Conservation (phyloP, 1,284 basidiomycete species). For the Rhodotorula sp. region DNA sequence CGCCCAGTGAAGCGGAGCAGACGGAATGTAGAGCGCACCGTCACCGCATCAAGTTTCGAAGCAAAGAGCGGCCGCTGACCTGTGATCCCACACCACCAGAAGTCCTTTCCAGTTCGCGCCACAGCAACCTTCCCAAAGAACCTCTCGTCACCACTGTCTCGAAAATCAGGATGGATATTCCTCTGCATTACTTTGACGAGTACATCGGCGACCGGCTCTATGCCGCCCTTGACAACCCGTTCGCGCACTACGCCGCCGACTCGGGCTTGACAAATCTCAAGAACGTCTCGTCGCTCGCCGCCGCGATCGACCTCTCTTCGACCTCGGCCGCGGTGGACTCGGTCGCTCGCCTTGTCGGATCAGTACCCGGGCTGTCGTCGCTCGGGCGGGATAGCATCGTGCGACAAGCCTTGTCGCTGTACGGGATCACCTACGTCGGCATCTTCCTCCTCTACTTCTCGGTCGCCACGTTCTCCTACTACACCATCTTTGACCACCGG, state of each 20-base stretch:
- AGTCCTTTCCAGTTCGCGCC: too few species aligned
- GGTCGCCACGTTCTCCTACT: constrained; percentile 80
- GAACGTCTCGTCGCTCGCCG: constrained; percentile 14
- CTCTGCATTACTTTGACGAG: constrained; percentile 61
- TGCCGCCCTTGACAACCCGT: constrained; percentile 59
- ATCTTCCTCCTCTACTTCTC: constrained; percentile 63
- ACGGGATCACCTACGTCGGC: constrained; percentile 68
- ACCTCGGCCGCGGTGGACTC: constrained; percentile 36
- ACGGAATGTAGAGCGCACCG: too few species aligned
- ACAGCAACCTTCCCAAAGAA: too few species aligned
- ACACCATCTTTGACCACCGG: constrained; percentile 87
- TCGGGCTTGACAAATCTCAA: constrained; percentile 35
- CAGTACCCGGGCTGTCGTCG: constrained; percentile 55
- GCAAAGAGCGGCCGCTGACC: too few species aligned
- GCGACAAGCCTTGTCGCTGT: constrained; percentile 75
- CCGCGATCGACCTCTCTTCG: constrained; percentile 47
- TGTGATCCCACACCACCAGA: too few species aligned
- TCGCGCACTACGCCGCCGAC: constrained; percentile 53
- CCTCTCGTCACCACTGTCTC: background rate
- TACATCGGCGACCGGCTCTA: constrained; percentile 74
- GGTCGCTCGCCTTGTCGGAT: constrained; percentile 46
- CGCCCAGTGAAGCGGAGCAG: too few species aligned
- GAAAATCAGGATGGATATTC: constrained; percentile 23
- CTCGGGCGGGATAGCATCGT: constrained; percentile 77
- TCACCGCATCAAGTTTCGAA: too few species aligned